Percentiles rank a stretch among this genome's conserved stretches.
These are phyloP conservation scores for sweet orange (Citrus sinensis) DNA, from an alignment of 345 rosid genomes.

Conservation along the genomic window DNA sequence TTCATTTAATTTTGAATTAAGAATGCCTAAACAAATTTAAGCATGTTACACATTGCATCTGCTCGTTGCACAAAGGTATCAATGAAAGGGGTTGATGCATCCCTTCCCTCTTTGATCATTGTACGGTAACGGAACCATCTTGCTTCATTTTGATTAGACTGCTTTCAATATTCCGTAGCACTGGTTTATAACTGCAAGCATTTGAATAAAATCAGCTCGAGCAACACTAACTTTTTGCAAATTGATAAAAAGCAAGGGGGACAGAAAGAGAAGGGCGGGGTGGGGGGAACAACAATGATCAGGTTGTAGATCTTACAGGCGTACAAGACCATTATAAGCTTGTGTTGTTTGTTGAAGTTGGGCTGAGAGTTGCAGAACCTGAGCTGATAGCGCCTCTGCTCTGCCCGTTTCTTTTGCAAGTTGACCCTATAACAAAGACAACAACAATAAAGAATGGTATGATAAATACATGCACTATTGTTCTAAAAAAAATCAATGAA, in stretches of 20 bases:
- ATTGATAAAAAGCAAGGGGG: too few species aligned
- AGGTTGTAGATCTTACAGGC: slow-evolving; percentile 46
- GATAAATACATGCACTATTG: neutral
- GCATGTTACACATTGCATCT: slow-evolving; percentile 2
- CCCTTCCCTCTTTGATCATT: slow-evolving; percentile 19
- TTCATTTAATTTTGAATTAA: neutral
- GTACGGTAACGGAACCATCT: slow-evolving; percentile 55
- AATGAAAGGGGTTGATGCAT: neutral
- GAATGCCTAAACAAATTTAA: neutral
- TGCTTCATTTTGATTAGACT: slow-evolving; percentile 83
- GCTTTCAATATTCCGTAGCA: slow-evolving; percentile 79
- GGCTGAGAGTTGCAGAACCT: slow-evolving; percentile 77
- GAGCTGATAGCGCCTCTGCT: slow-evolving; percentile 80
- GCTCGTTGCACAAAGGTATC: neutral
- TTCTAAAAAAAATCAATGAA: neutral
- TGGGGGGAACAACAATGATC: neutral
- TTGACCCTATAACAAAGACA: slow-evolving; percentile 43
- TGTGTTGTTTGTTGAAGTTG: slow-evolving; percentile 76
- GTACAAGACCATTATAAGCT: slow-evolving; percentile 70
- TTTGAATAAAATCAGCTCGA: slow-evolving; percentile 3
- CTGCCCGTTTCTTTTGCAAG: slow-evolving; percentile 80
- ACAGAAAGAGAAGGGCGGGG: fast-evolving
- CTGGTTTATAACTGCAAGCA: slow-evolving; percentile 73
- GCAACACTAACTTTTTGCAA: too few species aligned
- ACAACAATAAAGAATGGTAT: neutral